Evolutionary conservation across 192 early-diverging fungal genomes (phyloP).

Genomic region (Spizellomyces punctatus): DNA sequence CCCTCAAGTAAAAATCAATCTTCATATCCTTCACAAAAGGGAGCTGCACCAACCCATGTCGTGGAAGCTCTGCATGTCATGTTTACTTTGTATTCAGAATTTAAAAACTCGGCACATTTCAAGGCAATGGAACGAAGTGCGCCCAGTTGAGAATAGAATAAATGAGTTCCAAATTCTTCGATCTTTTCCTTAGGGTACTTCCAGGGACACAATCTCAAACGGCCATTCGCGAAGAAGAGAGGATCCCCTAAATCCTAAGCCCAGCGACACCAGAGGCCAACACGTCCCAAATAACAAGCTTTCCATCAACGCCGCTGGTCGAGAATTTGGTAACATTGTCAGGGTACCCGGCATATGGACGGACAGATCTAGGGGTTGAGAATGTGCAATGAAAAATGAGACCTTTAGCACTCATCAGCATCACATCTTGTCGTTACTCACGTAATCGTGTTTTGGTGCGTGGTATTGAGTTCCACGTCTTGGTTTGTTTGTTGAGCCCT

Average conservation of each 20-base stretch:
- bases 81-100: slow-evolving; percentile 60
- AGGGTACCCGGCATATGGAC: slow-evolving; percentile 53
- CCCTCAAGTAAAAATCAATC: slow-evolving; percentile 19
- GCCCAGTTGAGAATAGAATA: neutral
- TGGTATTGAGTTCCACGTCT: slow-evolving; percentile 76
- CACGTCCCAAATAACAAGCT: slow-evolving; percentile 74
- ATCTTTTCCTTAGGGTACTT: too few species aligned
- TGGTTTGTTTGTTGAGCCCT: slow-evolving; percentile 61
- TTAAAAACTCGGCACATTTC: slow-evolving; percentile 66
- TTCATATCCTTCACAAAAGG: slow-evolving; percentile 6
- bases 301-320: slow-evolving; percentile 82
- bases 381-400: slow-evolving; percentile 1
- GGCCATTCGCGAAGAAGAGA: too few species aligned
- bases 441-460: slow-evolving; percentile 98
- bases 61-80: slow-evolving; percentile 56
- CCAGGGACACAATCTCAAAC: too few species aligned
- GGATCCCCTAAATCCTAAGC: slow-evolving; percentile 11
- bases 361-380: slow-evolving; percentile 42
- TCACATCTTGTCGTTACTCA: slow-evolving; percentile 33
- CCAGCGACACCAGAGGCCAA: slow-evolving; percentile 25
- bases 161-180: neutral
- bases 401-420: neutral
- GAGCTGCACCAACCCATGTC: slow-evolving; percentile 24
- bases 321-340: slow-evolving; percentile 70
- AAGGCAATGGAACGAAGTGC: slow-evolving; percentile 39